Evolutionary conservation across 768 basidiomycete species (phyloP).

Genomic region (Phanerochaete sordida): DNA sequence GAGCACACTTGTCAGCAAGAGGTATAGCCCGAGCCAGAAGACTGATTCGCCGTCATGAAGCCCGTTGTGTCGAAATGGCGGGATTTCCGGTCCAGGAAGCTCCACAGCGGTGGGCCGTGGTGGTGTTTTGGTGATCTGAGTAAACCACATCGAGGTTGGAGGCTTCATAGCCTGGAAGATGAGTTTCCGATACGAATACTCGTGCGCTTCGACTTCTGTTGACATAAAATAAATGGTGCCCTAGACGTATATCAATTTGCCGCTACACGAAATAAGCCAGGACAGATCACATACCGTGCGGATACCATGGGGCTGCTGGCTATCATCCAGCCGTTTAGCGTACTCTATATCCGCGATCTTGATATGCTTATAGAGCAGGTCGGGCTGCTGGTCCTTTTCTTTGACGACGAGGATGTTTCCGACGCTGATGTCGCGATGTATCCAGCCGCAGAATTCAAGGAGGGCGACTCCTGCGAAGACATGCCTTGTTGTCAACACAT

Average conservation of each 20-base stretch:
- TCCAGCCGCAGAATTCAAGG: not conserved
- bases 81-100: not conserved
- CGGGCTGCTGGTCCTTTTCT: not conserved
- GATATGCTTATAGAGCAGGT: too few relatives aligned
- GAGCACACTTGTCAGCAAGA: not conserved
- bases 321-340: not conserved
- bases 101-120: too few relatives aligned
- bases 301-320: not conserved
- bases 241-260: not conserved
- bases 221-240: not conserved
- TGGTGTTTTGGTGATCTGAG: too few relatives aligned
- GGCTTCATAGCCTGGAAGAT: too few relatives aligned
- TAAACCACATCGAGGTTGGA: too few relatives aligned
- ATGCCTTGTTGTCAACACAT: too few relatives aligned
- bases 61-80: not conserved
- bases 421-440: not conserved
- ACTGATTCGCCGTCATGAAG: not conserved
- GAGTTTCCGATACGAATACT: not conserved
- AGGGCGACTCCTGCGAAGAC: not conserved
- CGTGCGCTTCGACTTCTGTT: not conserved
- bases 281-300: not conserved
- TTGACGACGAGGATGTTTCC: not conserved
- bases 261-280: not conserved
- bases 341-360: not conserved
- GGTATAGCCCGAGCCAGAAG: not conserved